These are phyloP conservation scores for Lasiosphaeria ovina DNA, from an alignment of 495 filamentous ascomycete genomes.

Conservation along the genomic window DNA sequence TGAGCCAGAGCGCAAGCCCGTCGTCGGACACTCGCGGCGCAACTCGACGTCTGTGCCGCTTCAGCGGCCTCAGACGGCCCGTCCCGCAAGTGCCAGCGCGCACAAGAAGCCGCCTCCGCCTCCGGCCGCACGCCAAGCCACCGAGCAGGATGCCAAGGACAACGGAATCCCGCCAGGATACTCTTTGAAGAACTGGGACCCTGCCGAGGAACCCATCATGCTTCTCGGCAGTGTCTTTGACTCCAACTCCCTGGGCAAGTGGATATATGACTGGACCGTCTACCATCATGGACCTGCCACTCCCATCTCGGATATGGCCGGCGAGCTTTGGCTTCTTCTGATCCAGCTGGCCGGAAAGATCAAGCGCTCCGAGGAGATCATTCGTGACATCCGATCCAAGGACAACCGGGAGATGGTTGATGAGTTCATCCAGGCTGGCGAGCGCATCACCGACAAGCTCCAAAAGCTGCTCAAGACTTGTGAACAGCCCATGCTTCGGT, in stretches of 20 bases:
- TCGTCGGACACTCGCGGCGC: slow-evolving; percentile 39
- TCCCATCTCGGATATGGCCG: slow-evolving; percentile 88
- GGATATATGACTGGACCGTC: slow-evolving; percentile 99
- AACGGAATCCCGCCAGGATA: slow-evolving; percentile 88
- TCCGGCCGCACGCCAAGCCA: slow-evolving; percentile 61
- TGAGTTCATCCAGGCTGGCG: slow-evolving; percentile 89
- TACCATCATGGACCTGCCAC: slow-evolving; percentile 83
- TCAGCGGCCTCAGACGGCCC: slow-evolving; percentile 45
- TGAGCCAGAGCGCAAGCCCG: slow-evolving; percentile 34
- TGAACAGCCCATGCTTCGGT: slow-evolving; percentile 80
- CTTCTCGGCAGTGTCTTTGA: slow-evolving; percentile 95
- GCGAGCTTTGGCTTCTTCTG: slow-evolving; percentile 90
- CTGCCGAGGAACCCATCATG: slow-evolving; percentile 85
- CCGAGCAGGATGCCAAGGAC: slow-evolving; percentile 76
- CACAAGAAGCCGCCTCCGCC: slow-evolving; percentile 37
- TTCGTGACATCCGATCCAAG: slow-evolving; percentile 65
- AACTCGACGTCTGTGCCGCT: slow-evolving; percentile 38
- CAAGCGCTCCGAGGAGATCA: slow-evolving; percentile 83
- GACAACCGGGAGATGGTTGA: slow-evolving; percentile 80
- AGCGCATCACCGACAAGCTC: slow-evolving; percentile 82
- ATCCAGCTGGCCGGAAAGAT: slow-evolving; percentile 96
- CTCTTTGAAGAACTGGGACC: slow-evolving; percentile 98
- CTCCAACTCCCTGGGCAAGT: slow-evolving; percentile 94
- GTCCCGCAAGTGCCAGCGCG: slow-evolving; percentile 32
- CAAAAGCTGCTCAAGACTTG: slow-evolving; percentile 85